A percentile compares a stretch with the other conserved stretches of the same genome.
Conservation (phyloP, 345 rosid species). For the Citrus reticulata region DNA sequence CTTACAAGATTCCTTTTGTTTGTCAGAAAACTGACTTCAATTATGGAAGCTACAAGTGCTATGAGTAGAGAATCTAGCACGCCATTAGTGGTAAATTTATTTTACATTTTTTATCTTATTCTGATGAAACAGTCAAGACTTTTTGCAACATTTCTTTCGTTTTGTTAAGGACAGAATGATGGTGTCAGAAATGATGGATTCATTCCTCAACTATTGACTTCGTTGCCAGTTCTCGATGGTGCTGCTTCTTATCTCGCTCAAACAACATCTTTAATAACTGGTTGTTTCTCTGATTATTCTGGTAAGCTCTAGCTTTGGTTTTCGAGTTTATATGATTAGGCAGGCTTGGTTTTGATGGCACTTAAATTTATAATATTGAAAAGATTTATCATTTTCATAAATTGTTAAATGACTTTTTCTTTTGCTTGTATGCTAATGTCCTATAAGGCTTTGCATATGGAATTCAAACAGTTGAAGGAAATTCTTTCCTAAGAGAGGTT, state of each 20-base stretch:
- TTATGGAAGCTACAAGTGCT: slow-evolving; percentile 24
- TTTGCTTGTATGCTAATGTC: background rate
- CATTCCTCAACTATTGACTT: slow-evolving; percentile 40
- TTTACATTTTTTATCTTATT: background rate
- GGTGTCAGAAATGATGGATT: slow-evolving; percentile 22
- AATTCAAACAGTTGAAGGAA: background rate
- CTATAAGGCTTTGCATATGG: background rate
- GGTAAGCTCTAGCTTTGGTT: slow-evolving; percentile 23
- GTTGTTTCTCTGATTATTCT: slow-evolving; percentile 53
- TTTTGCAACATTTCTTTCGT: too few species aligned
- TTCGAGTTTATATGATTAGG: background rate
- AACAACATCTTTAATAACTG: slow-evolving; percentile 48
- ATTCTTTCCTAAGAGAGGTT: background rate
- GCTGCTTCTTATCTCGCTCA: slow-evolving; percentile 51
- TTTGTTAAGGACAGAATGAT: slow-evolving; percentile 8
- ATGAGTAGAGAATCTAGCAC: slow-evolving; percentile 17
- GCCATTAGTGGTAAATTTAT: slow-evolving; percentile 18
- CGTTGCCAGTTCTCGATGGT: slow-evolving; percentile 43
- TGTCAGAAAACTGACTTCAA: slow-evolving; percentile 10
- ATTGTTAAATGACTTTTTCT: background rate
- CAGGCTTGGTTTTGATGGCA: background rate
- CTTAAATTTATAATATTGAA: background rate
- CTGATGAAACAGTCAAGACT: background rate
- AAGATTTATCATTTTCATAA: background rate
- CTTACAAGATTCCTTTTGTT: background rate